phyloP scores from a whole-genome alignment of 2,329 filamentous ascomycete genomes.

The Colletotrichum neosansevieriae region DNA sequence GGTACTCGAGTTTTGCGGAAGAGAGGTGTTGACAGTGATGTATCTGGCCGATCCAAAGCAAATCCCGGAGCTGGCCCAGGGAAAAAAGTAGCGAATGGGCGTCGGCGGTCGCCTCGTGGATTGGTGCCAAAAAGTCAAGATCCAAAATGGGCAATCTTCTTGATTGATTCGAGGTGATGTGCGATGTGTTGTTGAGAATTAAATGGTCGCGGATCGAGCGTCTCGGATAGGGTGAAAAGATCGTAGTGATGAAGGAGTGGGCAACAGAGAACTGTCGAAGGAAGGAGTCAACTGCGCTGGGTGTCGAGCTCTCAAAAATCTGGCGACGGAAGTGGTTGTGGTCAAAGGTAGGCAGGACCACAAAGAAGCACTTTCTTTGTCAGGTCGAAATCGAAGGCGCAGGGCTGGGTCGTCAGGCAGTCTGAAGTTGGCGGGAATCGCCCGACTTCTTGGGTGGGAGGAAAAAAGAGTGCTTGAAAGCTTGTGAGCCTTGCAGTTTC shows the following conservation, averaged over 20 bases:
- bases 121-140: slow-evolving; percentile 47
- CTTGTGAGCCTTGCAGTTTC: slow-evolving; percentile 1
- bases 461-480: slow-evolving; percentile 11
- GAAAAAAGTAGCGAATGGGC: slow-evolving; percentile 3
- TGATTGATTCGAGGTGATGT: slow-evolving; percentile 26
- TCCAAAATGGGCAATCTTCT: slow-evolving; percentile 45
- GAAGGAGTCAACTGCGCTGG: slow-evolving; percentile 28
- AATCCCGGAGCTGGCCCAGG: slow-evolving; percentile 30
- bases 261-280: slow-evolving; percentile 26
- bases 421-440: neutral
- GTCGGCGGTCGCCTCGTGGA: slow-evolving; percentile 44
- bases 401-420: slow-evolving; percentile 15
- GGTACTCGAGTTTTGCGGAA: slow-evolving; percentile 27
- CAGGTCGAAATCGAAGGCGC: slow-evolving; percentile 9
- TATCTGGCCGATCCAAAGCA: slow-evolving; percentile 27
- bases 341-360: slow-evolving; percentile 19
- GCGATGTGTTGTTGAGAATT: slow-evolving; percentile 31
- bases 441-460: neutral
- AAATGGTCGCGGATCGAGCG: slow-evolving; percentile 34
- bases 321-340: slow-evolving; percentile 24
- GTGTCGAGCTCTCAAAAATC: neutral
- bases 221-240: slow-evolving; percentile 40
- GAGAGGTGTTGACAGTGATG: slow-evolving; percentile 15
- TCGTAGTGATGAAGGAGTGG: slow-evolving; percentile 29
- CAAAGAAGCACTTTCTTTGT: slow-evolving; percentile 36